A percentile compares a stretch with the other conserved stretches of the same genome.
Conservation (phyloP, 192 early-diverging fungal genomes). For the Coemansia asiatica region DNA sequence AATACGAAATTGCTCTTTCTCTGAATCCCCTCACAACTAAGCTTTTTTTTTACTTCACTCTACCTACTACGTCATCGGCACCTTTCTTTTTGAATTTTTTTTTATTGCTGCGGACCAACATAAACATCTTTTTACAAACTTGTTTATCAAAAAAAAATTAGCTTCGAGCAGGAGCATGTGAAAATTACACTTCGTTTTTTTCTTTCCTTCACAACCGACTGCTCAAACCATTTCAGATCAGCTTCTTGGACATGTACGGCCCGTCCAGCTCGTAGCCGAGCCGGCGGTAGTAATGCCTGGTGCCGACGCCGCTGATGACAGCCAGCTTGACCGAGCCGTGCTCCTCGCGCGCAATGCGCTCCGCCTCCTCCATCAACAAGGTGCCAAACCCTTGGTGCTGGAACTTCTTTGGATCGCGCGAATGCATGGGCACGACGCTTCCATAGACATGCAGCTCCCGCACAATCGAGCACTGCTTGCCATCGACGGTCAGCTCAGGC, state of each 20-base stretch:
- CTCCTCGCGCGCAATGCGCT: slow-evolving; percentile 96
- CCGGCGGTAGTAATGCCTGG: slow-evolving; percentile 96
- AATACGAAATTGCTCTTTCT: too few relatives aligned
- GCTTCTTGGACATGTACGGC: slow-evolving; percentile 94
- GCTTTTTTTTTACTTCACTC: too few relatives aligned
- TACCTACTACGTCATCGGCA: too few relatives aligned
- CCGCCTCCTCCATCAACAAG: slow-evolving; percentile 98
- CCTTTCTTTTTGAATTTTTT: too few relatives aligned
- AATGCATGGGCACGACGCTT: slow-evolving; percentile 92
- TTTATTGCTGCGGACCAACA: too few relatives aligned
- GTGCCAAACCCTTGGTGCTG: slow-evolving; percentile 99
- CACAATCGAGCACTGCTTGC: slow-evolving; percentile 85
- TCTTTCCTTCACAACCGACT: too few relatives aligned
- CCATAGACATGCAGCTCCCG: slow-evolving; percentile 99
- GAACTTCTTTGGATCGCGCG: slow-evolving; percentile 95
- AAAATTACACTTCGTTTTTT: too few relatives aligned
- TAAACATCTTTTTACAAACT: too few relatives aligned
- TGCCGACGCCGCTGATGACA: slow-evolving; percentile 97
- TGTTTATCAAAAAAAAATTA: too few relatives aligned
- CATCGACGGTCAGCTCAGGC: slow-evolving; percentile 78
- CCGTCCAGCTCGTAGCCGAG: slow-evolving; percentile 94
- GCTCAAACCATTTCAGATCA: too few relatives aligned
- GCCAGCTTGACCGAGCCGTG: slow-evolving; percentile 92
- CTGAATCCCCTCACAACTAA: too few relatives aligned
- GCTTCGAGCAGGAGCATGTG: too few relatives aligned